Percentiles rank a stretch among this genome's conserved stretches.
Evolutionary conservation across 106 monocot genomes (phyloP).

Genomic region (Dioscorea alata): DNA sequence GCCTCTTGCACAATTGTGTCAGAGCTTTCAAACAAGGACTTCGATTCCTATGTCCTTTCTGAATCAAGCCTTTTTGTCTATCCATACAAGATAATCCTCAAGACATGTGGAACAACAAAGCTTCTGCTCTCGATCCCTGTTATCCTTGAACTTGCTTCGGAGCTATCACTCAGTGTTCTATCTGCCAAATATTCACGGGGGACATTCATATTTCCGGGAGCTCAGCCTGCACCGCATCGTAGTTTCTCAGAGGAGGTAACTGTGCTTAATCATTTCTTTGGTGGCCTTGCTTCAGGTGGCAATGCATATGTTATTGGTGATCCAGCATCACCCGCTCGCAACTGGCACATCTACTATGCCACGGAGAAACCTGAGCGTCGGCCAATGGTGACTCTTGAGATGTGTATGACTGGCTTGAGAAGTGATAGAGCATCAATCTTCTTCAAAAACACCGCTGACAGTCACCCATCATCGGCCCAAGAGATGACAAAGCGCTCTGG

Average conservation of each 20-base stretch:
- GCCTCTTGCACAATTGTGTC: constrained; percentile 82
- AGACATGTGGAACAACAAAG: constrained; percentile 93
- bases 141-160: constrained; percentile 56
- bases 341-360: constrained; percentile 91
- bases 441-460: constrained; percentile 47
- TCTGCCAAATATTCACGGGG: constrained; percentile 83
- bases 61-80: constrained; percentile 94
- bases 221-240: constrained; percentile 83
- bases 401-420: constrained; percentile 90
- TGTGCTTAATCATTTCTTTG: constrained; percentile 56
- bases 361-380: constrained; percentile 34
- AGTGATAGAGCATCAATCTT: constrained; percentile 48
- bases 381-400: constrained; percentile 78
- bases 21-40: constrained; percentile 70
- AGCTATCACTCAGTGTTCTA: constrained; percentile 34
- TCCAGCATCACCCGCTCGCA: constrained; percentile 33
- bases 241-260: constrained; percentile 82
- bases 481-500: constrained; percentile 73
- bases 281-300: constrained; percentile 43
- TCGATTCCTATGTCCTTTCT: constrained; percentile 93
- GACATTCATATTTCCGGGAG: constrained; percentile 73
- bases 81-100: constrained; percentile 71
- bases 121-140: constrained; percentile 68
- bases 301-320: constrained; percentile 68
- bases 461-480: constrained; percentile 19